These are phyloP conservation scores for Leucogyrophana mollusca DNA, from an alignment of 768 basidiomycete genomes.

Conservation along the genomic window DNA sequence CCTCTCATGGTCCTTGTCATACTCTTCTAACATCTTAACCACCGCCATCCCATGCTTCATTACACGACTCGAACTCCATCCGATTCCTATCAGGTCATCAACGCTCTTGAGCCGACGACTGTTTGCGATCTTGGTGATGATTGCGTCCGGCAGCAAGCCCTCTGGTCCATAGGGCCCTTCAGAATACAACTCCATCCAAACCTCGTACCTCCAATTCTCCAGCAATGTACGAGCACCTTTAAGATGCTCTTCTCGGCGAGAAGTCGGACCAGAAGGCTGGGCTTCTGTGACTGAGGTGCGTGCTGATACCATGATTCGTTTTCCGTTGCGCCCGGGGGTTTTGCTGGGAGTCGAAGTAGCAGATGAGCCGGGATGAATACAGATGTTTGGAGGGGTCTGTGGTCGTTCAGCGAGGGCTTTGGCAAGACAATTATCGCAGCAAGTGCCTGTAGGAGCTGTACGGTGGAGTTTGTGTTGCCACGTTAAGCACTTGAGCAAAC, in stretches of 20 bases:
- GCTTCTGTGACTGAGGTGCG: no score
- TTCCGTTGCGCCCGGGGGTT: background rate
- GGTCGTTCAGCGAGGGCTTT: no score
- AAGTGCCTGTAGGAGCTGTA: background rate
- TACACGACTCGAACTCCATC: constrained; percentile 10
- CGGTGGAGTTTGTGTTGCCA: background rate
- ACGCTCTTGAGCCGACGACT: constrained; percentile 6
- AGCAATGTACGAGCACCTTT: background rate
- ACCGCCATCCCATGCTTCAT: constrained; percentile 19
- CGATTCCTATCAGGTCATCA: constrained; percentile 10
- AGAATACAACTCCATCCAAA: background rate
- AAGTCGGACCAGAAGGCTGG: background rate
- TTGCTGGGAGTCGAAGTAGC: background rate
- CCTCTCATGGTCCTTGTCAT: constrained; percentile 6
- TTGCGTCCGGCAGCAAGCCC: constrained; percentile 21
- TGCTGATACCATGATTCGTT: background rate
- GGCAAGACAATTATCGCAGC: background rate
- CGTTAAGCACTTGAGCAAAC: background rate
- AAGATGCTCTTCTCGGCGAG: background rate
- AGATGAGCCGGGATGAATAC: background rate
- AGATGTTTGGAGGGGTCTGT: background rate
- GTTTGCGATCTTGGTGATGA: constrained; percentile 20
- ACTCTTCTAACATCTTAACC: constrained; percentile 11
- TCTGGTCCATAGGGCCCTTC: constrained; percentile 2
- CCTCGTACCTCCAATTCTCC: background rate